Conservation (phyloP, 805 yeast species). For the Starmerella bombi region DNA sequence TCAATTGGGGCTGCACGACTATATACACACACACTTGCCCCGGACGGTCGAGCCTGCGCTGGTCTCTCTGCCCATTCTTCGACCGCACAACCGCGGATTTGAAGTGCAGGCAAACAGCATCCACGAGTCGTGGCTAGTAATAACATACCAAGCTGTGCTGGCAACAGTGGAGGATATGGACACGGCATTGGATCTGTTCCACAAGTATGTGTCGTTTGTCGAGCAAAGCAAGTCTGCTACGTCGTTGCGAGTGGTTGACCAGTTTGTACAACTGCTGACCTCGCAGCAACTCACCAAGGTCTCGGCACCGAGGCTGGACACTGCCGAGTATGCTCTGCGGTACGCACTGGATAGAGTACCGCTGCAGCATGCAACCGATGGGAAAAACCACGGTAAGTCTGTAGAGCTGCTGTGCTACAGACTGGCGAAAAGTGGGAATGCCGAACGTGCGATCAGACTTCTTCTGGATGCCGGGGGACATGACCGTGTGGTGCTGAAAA, state of each 20-base stretch:
- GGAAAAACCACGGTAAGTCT: conserved; percentile 11
- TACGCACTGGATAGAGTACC: conserved; percentile 13
- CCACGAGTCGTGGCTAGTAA: conserved; percentile 20
- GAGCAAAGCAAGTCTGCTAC: background rate
- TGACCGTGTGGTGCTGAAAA: conserved; percentile 6
- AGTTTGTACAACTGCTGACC: conserved; percentile 20
- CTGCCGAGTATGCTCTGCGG: conserved; percentile 18
- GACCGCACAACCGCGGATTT: conserved; percentile 3
- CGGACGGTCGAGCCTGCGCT: background rate
- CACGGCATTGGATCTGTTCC: conserved; percentile 14
- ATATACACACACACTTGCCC: background rate
- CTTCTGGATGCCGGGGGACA: conserved; percentile 7
- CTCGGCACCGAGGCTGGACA: conserved; percentile 6
- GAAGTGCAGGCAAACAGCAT: background rate
- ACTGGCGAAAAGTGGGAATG: conserved; percentile 5
- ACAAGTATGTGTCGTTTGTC: conserved; percentile 10
- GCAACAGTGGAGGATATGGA: conserved; percentile 15
- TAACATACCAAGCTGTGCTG: conserved; percentile 23
- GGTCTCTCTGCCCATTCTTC: background rate
- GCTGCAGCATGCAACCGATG: conserved; percentile 10
- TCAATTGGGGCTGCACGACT: conserved; percentile 14
- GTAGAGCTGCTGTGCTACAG: conserved; percentile 15
- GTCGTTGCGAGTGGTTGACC: conserved; percentile 17
- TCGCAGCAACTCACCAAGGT: conserved; percentile 4
- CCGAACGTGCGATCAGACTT: conserved; percentile 17